Percentiles rank a stretch among this genome's conserved stretches.
Evolutionary conservation across 164 flowering plant genomes (phyloP).

Genomic region (Macadamia tetraphylla): DNA sequence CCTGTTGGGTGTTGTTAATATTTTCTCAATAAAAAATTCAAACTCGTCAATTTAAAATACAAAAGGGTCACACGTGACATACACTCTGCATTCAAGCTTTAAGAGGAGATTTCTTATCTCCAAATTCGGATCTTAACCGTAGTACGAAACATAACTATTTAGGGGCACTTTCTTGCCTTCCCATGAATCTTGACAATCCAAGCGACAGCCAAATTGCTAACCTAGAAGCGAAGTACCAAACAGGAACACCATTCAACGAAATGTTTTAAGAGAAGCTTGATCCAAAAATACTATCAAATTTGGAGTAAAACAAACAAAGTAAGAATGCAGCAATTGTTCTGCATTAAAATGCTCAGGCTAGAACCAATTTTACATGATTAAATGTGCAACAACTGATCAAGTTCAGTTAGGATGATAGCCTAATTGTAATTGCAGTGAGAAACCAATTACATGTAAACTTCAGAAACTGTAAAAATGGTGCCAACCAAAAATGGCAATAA

Average conservation of each 20-base stretch:
- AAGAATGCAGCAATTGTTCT: neutral
- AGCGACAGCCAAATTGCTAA: neutral
- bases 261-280: neutral
- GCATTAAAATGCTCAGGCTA: neutral
- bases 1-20: too few relatives aligned
- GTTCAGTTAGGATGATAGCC: neutral
- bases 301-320: neutral
- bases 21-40: too few relatives aligned
- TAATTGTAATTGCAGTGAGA: neutral
- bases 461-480: neutral
- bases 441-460: neutral
- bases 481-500: slow-evolving; percentile 1
- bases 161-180: too few relatives aligned
- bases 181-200: too few relatives aligned
- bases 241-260: neutral
- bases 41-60: too few relatives aligned
- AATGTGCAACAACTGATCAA: neutral
- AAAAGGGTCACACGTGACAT: too few relatives aligned
- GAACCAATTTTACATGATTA: too few relatives aligned
- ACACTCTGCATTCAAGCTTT: too few relatives aligned
- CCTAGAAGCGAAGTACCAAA: neutral
- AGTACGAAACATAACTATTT: too few relatives aligned
- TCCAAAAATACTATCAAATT: too few relatives aligned
- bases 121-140: too few relatives aligned
- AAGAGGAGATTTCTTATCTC: too few relatives aligned